Evolutionary conservation across 2,329 filamentous ascomycete genomes (phyloP), one percentile per base, ranked within the genome.

Genomic region (Aspergillus neoniger): DNA sequence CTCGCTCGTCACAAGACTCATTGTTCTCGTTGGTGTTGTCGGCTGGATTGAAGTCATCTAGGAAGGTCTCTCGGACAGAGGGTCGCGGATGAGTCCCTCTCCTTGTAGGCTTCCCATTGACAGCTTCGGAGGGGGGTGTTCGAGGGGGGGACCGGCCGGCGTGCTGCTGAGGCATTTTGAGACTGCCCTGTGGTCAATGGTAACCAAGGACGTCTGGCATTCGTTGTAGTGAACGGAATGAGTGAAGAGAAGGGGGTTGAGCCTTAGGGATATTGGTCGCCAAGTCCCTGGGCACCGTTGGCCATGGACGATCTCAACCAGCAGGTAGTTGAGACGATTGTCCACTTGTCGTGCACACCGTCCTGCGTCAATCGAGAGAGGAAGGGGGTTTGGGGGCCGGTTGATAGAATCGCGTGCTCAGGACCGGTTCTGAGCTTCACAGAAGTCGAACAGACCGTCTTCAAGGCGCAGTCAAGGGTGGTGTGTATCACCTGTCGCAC

Each of bases 11-110:
- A n/a, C 66, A 72, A 1, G 76, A 77, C 32, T 77, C 74, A 62
- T 70, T 70, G 50, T 65, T 67, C 54, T 71, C 72, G 47, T 70
- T 70, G 52, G 70, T 65, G 57, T 70, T 69, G 30, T 77, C 76
- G 50, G 71, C 64, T 17, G 69, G 64, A 19, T 69, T 73, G 19
- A 69, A 67, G 58, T 73, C 71, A 39, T 80, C 77, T 10, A 77
- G 68, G 41, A 79, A 79, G 19, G 77, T 74, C 61, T 79, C 76
- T 55, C 73, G 77, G 51, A 76, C 71, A n/a, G 77, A 74, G 2
- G 73, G 71, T 44, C 72, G 70, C 41, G 65, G 60, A 21, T 66
- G 68, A 54, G 68, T 66, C 23, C 62, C 67, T 62, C 68, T 69
- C 56, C 71, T 76, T 17, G 65, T 62, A 19, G 70, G 65, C 28